These are phyloP conservation scores for Fusarium annulatum DNA, from an alignment of 2,329 filamentous ascomycete genomes.

Conservation along the genomic window DNA sequence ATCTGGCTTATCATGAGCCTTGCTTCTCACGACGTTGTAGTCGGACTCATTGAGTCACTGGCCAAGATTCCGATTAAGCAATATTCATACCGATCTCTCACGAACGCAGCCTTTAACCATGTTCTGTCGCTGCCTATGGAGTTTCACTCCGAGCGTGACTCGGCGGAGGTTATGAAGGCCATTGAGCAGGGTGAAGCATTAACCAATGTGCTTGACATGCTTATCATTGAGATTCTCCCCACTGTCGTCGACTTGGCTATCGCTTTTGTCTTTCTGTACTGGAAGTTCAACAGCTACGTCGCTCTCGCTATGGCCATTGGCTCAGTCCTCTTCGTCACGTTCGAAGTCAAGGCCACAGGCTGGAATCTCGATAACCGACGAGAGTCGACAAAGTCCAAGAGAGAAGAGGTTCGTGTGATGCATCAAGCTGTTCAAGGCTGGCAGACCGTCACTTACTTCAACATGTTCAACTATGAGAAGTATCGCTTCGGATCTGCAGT, in stretches of 20 bases:
- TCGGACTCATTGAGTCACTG: conserved; percentile 37
- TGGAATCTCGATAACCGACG: conserved; percentile 54
- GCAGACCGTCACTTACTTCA: conserved; percentile 64
- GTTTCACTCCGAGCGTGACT: conserved; percentile 74
- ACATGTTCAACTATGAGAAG: conserved; percentile 49
- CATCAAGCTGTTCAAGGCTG: conserved; percentile 70
- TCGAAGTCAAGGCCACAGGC: conserved; percentile 50
- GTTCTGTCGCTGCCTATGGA: conserved; percentile 77
- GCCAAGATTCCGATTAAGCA: conserved; percentile 51
- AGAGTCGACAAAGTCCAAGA: conserved; percentile 52
- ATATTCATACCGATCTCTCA: conserved; percentile 64
- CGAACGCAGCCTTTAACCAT: conserved; percentile 71
- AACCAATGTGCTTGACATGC: conserved; percentile 67
- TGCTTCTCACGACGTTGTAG: conserved; percentile 6
- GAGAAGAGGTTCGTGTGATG: conserved; percentile 64
- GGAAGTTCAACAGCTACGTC: conserved; percentile 71
- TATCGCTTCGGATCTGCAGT: conserved; percentile 44
- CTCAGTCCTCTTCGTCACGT: conserved; percentile 21
- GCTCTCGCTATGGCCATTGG: conserved; percentile 51
- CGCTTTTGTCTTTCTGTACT: conserved; percentile 70
- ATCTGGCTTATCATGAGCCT: conserved; percentile 35
- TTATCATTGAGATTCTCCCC: conserved; percentile 70
- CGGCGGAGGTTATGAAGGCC: conserved; percentile 72
- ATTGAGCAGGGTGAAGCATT: conserved; percentile 72
- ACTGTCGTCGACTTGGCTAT: conserved; percentile 71